phyloP scores from a whole-genome alignment of 148 eudicot species.

The Camellia lanceoleosa region DNA sequence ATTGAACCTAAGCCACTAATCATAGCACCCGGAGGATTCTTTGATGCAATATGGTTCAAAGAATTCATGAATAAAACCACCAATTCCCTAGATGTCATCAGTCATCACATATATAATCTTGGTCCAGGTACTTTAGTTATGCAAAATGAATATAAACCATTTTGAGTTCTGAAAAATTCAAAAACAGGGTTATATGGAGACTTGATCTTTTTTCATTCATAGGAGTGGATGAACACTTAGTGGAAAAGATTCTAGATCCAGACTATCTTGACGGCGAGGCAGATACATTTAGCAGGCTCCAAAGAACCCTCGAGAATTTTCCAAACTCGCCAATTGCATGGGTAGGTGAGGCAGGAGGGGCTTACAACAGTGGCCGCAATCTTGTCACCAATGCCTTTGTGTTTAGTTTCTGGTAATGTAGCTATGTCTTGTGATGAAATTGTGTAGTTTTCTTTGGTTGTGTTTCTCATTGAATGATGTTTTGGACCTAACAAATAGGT shows the following conservation, averaged over 20 bases:
- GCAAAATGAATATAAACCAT: no score
- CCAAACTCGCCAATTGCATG: conserved; percentile 17
- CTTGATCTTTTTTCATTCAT: background rate
- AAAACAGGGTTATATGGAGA: background rate
- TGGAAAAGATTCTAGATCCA: conserved; percentile 18
- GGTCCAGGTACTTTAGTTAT: conserved; percentile 59
- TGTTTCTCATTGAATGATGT: background rate
- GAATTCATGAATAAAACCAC: conserved; percentile 48
- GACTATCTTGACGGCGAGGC: conserved; percentile 11
- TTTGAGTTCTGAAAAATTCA: background rate
- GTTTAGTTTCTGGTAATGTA: conserved; percentile 22
- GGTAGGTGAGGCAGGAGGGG: conserved; percentile 28
- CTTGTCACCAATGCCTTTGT: conserved; percentile 23
- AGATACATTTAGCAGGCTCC: conserved; percentile 12
- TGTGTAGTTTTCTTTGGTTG: background rate
- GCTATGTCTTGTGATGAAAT: background rate
- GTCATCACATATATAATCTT: conserved; percentile 92
- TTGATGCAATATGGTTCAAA: conserved; percentile 60
- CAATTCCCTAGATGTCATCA: conserved; percentile 44
- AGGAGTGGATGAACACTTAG: conserved; percentile 21
- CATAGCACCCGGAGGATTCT: conserved; percentile 92
- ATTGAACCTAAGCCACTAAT: conserved; percentile 40
- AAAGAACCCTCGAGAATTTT: conserved; percentile 12
- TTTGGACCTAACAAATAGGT: conserved; percentile 38
- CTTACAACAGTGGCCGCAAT: conserved; percentile 24